phyloP scores from a whole-genome alignment of 2,329 filamentous ascomycete genomes.

The Ophiocordyceps unilateralis region DNA sequence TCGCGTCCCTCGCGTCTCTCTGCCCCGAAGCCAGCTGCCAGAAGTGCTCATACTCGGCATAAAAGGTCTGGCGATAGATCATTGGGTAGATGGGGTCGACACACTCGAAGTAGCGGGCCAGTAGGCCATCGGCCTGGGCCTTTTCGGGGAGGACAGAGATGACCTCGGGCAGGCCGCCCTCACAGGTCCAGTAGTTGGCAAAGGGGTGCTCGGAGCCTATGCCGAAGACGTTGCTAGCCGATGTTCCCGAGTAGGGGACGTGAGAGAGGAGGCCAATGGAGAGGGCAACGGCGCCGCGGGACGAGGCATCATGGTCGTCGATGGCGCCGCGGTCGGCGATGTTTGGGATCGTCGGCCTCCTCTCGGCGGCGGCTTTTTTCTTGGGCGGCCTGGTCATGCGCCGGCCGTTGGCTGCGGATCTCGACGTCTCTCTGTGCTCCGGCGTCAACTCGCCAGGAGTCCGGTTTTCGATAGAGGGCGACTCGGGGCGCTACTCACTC shows the following conservation, averaged over 20 bases:
- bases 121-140: conserved; percentile 54
- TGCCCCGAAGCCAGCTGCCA: conserved; percentile 38
- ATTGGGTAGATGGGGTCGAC: conserved; percentile 72
- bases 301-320: conserved; percentile 23
- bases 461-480: no score
- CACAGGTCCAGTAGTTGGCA: conserved; percentile 71
- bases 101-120: conserved; percentile 47
- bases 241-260: conserved; percentile 52
- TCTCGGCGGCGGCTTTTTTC: conserved; percentile 26
- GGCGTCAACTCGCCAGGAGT: no score
- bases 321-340: conserved; percentile 36
- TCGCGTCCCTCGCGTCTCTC: conserved; percentile 14
- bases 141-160: conserved; percentile 61
- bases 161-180: conserved; percentile 58
- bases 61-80: conserved; percentile 59
- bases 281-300: conserved; percentile 33
- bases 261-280: conserved; percentile 51
- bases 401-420: conserved; percentile 32
- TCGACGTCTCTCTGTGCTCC: conserved; percentile 37
- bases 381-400: conserved; percentile 41
- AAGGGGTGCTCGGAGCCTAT: conserved; percentile 65
- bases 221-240: conserved; percentile 65
- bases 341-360: conserved; percentile 29
- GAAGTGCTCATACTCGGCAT: conserved; percentile 62
- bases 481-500: conserved; percentile 38